A percentile compares a stretch with the other conserved stretches of the same genome.
phyloP scores from a whole-genome alignment of 2,329 filamentous ascomycete species.

The Botryotinia convoluta region DNA sequence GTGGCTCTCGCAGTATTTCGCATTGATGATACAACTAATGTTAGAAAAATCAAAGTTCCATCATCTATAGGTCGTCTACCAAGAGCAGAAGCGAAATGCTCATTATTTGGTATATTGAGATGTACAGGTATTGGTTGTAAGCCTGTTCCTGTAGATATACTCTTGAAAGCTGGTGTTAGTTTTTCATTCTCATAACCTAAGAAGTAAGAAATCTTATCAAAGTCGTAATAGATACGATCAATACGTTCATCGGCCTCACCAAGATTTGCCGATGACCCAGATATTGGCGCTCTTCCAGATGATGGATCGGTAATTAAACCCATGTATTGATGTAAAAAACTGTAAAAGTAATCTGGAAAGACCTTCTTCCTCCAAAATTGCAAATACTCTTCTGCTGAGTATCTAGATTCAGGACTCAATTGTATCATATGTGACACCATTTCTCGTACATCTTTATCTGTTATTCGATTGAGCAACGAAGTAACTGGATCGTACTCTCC shows the following conservation, averaged over 20 bases:
- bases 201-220: constrained; percentile 96
- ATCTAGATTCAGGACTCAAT: constrained; percentile 84
- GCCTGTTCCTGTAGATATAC: constrained; percentile 49
- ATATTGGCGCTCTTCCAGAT: constrained; percentile 70
- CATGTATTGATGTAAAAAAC: constrained; percentile 97
- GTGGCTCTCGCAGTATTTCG: constrained; percentile 85
- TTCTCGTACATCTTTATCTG: constrained; percentile 81
- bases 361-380: constrained; percentile 89
- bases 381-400: constrained; percentile 90
- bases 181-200: constrained; percentile 66
- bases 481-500: constrained; percentile 88
- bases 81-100: constrained; percentile 63
- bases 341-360: constrained; percentile 96
- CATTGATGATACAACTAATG: constrained; percentile 82
- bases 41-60: constrained; percentile 88
- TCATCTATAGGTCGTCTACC: constrained; percentile 70
- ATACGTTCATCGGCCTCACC: constrained; percentile 92
- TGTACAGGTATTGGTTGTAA: constrained; percentile 73
- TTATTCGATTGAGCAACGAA: constrained; percentile 78
- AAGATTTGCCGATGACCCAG: constrained; percentile 66
- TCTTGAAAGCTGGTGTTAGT: constrained; percentile 30
- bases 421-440: constrained; percentile 97
- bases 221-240: constrained; percentile 87
- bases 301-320: constrained; percentile 88
- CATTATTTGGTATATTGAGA: constrained; percentile 82